These are phyloP conservation scores for Hypoxylon fuscum DNA, from an alignment of 495 filamentous ascomycete genomes.

Conservation along the genomic window DNA sequence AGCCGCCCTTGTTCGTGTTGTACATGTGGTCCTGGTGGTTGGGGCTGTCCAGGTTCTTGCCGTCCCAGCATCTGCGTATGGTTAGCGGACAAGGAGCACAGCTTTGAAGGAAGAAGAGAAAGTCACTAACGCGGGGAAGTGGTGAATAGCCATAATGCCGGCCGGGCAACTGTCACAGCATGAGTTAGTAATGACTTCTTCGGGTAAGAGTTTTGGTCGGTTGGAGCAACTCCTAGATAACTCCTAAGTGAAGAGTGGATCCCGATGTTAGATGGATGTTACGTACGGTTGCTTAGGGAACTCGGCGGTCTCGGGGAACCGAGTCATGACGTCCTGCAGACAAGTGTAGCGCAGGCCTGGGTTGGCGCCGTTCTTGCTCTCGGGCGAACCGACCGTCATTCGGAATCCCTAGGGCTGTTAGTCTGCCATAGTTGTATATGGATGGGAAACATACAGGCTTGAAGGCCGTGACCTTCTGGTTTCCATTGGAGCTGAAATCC, in stretches of 20 bases:
- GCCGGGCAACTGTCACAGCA: too few species aligned
- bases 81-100: conserved; percentile 11
- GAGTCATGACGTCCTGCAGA: conserved; percentile 47
- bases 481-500: conserved; percentile 49
- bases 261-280: not conserved
- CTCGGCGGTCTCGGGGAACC: conserved; percentile 45
- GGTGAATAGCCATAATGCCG: conserved; percentile 49
- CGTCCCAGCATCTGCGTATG: conserved; percentile 53
- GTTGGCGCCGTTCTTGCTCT: conserved; percentile 41
- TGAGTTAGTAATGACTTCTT: too few species aligned
- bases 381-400: conserved; percentile 50
- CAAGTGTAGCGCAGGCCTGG: conserved; percentile 45
- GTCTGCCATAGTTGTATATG: conserved; percentile 2
- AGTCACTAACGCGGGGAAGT: conserved; percentile 48
- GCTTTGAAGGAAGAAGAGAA: not conserved
- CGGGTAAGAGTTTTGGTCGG: too few species aligned
- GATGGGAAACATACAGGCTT: conserved; percentile 46
- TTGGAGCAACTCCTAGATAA: too few species aligned
- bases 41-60: conserved; percentile 56
- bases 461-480: conserved; percentile 54
- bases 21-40: conserved; percentile 57
- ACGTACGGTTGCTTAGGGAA: conserved; percentile 36
- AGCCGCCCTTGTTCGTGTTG: conserved; percentile 43
- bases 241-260: too few species aligned
- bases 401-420: conserved; percentile 50